Percentiles rank a stretch among this genome's conserved stretches.
phyloP scores from a whole-genome alignment of 2,329 filamentous ascomycete genomes.

The Cryphonectria nitschkei region DNA sequence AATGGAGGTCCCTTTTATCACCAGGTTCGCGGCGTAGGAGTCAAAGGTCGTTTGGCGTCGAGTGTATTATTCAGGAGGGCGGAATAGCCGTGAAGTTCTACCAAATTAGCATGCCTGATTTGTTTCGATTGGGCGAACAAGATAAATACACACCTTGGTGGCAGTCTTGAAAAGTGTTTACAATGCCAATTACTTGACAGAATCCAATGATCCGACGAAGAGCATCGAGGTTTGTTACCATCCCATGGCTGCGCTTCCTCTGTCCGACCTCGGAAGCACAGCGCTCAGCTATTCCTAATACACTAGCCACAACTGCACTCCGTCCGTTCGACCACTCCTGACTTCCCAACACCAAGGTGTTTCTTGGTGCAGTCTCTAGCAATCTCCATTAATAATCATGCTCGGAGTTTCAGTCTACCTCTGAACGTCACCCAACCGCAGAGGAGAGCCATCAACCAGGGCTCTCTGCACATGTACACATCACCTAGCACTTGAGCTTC shows the following conservation, averaged over 20 bases:
- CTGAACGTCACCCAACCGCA: neutral
- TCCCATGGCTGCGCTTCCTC: neutral
- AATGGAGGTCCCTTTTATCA: neutral
- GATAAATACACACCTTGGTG: neutral
- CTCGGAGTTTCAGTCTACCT: too few relatives aligned
- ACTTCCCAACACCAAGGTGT: neutral
- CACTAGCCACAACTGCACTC: neutral
- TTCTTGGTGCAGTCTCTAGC: neutral
- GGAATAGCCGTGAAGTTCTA: neutral
- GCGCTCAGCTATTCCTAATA: neutral
- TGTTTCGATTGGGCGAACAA: neutral
- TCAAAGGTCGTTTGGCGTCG: neutral
- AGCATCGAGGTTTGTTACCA: neutral
- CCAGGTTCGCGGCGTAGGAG: neutral
- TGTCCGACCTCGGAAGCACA: neutral
- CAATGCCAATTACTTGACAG: neutral
- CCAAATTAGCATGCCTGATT: neutral
- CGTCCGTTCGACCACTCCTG: neutral
- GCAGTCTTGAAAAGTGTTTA: neutral
- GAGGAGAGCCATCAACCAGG: neutral
- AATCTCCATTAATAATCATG: neutral
- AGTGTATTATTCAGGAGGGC: neutral
- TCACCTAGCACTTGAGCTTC: neutral
- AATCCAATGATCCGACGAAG: neutral
- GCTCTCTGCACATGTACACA: neutral